These are phyloP conservation scores for Aquilaria sinensis DNA, from an alignment of 345 rosid genomes.

Conservation along the genomic window DNA sequence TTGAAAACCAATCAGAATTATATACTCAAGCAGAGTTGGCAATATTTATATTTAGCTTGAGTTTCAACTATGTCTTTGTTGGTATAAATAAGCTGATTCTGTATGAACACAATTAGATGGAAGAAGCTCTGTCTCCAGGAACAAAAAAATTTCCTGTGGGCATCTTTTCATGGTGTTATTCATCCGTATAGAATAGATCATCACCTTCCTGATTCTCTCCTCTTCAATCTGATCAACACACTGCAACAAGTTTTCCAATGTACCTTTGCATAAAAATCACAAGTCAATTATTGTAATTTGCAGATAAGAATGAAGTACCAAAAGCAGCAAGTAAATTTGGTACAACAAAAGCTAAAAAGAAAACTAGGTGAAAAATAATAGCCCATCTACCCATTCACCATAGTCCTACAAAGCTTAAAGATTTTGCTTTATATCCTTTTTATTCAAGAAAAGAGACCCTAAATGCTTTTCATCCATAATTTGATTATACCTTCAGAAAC, in stretches of 20 bases:
- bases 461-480: too few relatives aligned
- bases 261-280: conserved; percentile 27
- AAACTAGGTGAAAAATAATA: neutral
- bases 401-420: too few relatives aligned
- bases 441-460: too few relatives aligned
- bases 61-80: neutral
- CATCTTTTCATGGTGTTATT: neutral
- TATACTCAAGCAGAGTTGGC: too few relatives aligned
- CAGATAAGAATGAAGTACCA: neutral
- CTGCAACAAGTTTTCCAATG: conserved; percentile 56
- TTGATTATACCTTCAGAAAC: too few relatives aligned
- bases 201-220: conserved; percentile 46
- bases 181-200: neutral
- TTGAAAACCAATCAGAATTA: too few relatives aligned
- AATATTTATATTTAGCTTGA: conserved; percentile 1
- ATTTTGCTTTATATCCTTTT: too few relatives aligned
- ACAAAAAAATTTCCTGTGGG: neutral
- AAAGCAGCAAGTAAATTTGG: neutral
- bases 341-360: neutral
- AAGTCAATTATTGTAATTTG: neutral
- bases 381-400: too few relatives aligned
- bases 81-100: neutral
- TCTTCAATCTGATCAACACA: conserved; percentile 54
- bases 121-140: neutral
- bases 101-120: neutral